Conservation (phyloP, 805 yeast species). For the Ascoidea asiatica region DNA sequence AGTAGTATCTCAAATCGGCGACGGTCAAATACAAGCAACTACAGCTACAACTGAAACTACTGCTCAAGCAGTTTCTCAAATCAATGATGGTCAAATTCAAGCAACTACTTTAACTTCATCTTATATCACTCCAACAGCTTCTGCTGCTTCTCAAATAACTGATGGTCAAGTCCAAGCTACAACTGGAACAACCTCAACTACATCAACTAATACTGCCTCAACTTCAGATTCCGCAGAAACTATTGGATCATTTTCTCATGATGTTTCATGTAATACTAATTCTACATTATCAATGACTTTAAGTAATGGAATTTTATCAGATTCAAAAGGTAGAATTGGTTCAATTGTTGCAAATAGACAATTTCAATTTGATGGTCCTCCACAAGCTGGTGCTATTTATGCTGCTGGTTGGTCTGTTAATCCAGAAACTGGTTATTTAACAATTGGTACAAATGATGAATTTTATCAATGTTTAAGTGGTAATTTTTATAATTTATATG, state of each 20-base stretch:
- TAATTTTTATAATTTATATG: conserved; percentile 42
- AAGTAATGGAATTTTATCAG: conserved; percentile 26
- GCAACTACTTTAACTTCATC: conserved; percentile 25
- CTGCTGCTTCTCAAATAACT: conserved; percentile 19
- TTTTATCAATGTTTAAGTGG: conserved; percentile 46
- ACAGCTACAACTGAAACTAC: conserved; percentile 20
- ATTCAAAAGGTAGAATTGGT: conserved; percentile 37
- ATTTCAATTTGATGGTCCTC: conserved; percentile 53
- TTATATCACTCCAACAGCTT: conserved; percentile 13
- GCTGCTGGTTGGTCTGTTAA: conserved; percentile 32
- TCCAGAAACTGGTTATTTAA: conserved; percentile 29
- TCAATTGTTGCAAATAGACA: conserved; percentile 49
- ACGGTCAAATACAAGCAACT: conserved; percentile 24
- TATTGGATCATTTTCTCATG: conserved; percentile 9
- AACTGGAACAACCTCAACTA: conserved; percentile 13
- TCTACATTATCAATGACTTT: conserved; percentile 35
- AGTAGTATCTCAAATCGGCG: conserved; percentile 22
- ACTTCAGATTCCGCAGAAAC: conserved; percentile 13
- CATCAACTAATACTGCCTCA: conserved; percentile 15
- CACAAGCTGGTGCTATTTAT: conserved; percentile 39
- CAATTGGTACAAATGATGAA: conserved; percentile 30
- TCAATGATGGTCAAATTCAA: conserved; percentile 32
- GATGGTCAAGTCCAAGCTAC: conserved; percentile 25
- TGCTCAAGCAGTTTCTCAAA: conserved; percentile 24
- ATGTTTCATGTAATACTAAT: conserved; percentile 21